A percentile compares a stretch with the other conserved stretches of the same genome.
Evolutionary conservation across 768 basidiomycete species (phyloP).

Genomic region (Phanerochaete carnosa): DNA sequence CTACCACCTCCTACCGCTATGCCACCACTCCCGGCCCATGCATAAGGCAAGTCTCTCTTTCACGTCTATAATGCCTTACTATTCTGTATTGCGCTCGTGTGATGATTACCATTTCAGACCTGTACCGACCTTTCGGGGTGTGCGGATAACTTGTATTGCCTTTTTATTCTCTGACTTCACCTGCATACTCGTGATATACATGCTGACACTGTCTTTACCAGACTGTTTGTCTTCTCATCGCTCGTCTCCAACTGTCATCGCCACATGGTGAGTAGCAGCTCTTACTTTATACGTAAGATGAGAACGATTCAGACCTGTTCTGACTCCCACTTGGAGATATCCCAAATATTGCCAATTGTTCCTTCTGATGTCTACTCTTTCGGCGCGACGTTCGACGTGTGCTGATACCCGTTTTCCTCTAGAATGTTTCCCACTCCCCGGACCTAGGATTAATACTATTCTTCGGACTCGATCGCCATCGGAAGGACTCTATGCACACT

Average conservation of each 20-base stretch:
- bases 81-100: slow-evolving; percentile 17
- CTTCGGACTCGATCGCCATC: neutral
- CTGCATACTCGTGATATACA: neutral
- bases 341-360: slow-evolving; percentile 49
- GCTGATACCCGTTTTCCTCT: neutral
- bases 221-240: slow-evolving; percentile 11
- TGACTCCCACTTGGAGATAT: slow-evolving; percentile 54
- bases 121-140: slow-evolving; percentile 58
- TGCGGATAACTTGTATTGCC: slow-evolving; percentile 67
- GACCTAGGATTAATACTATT: neutral
- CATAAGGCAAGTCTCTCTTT: slow-evolving; percentile 20
- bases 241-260: neutral
- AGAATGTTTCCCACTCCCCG: neutral
- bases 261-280: slow-evolving; percentile 8
- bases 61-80: neutral
- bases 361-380: slow-evolving; percentile 22
- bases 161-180: slow-evolving; percentile 40
- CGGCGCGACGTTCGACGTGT: neutral
- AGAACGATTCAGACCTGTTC: slow-evolving; percentile 69
- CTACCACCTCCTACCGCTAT: slow-evolving; percentile 19
- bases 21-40: neutral
- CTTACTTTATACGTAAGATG: slow-evolving; percentile 36
- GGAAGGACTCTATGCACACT: neutral
- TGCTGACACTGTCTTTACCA: slow-evolving; percentile 12
- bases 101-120: slow-evolving; percentile 77